These are phyloP conservation scores for Calonectria crousiana DNA, from an alignment of 2,329 filamentous ascomycete species.

Conservation along the genomic window DNA sequence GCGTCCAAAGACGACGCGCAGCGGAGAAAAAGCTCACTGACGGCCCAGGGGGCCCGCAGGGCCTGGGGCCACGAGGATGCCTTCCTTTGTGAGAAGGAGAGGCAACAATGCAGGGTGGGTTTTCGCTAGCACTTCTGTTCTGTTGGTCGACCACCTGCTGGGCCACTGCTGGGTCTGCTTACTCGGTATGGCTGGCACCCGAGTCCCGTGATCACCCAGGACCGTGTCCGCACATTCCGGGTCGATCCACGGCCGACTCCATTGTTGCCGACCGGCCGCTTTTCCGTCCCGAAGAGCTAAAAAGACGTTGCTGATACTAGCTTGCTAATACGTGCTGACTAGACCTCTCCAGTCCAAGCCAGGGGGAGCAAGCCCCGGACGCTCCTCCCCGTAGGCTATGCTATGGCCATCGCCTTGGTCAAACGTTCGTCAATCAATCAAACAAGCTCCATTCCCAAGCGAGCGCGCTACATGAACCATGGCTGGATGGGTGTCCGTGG, in stretches of 20 bases:
- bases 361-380: conserved; percentile 4
- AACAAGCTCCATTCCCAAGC: conserved; percentile 16
- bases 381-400: neutral
- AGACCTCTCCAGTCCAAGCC: neutral
- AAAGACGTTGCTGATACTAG: neutral
- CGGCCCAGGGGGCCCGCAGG: conserved; percentile 2
- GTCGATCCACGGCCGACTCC: neutral
- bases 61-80: conserved; percentile 3
- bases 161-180: neutral
- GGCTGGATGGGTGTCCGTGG: conserved; percentile 12
- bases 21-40: conserved; percentile 9
- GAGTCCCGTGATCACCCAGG: neutral
- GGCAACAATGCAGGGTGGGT: neutral
- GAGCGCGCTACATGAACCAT: conserved; percentile 10
- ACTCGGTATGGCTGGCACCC: neutral
- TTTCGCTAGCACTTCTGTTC: neutral
- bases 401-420: neutral
- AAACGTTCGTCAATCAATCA: conserved; percentile 16
- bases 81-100: conserved; percentile 2
- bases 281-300: conserved; percentile 2
- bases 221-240: neutral
- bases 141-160: neutral
- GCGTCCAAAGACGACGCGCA: neutral
- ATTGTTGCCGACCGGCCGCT: conserved; percentile 2
- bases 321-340: neutral